These are phyloP conservation scores for Streptanthus diversifolius DNA, from an alignment of 345 rosid species.

Conservation along the genomic window DNA sequence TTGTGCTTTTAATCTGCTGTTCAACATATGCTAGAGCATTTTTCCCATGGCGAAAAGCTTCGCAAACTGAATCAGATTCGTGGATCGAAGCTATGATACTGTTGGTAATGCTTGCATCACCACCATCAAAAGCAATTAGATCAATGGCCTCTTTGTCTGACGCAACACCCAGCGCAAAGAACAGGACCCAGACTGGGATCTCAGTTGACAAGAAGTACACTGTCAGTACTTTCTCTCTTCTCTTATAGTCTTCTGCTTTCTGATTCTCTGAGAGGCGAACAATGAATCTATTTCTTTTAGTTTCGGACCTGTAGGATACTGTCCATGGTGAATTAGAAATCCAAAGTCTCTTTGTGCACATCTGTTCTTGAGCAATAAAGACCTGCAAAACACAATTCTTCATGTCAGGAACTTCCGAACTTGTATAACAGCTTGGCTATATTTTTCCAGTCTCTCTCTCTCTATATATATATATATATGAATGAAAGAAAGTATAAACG, in stretches of 20 bases:
- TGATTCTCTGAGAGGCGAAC: constrained; percentile 49
- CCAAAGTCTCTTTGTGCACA: constrained; percentile 78
- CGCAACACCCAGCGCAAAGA: constrained; percentile 74
- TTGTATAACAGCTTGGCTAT: background rate
- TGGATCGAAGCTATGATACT: constrained; percentile 58
- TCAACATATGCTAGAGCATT: constrained; percentile 44
- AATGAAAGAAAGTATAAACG: background rate
- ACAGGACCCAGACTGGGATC: constrained; percentile 77
- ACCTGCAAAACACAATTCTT: constrained; percentile 46
- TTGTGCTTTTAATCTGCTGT: constrained; percentile 44
- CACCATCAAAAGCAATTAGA: constrained; percentile 51
- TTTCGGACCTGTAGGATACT: constrained; percentile 58
- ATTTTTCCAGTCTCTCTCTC: background rate
- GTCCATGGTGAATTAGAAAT: constrained; percentile 63
- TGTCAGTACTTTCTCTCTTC: constrained; percentile 62
- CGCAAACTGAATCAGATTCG: constrained; percentile 61
- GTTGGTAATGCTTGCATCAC: constrained; percentile 55
- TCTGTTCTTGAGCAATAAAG: constrained; percentile 86
- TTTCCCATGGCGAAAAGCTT: constrained; percentile 45
- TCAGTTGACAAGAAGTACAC: constrained; percentile 73
- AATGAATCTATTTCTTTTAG: constrained; percentile 60
- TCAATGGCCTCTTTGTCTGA: constrained; percentile 70
- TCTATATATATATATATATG: background rate
- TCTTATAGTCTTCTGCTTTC: constrained; percentile 45
- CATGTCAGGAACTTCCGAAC: background rate